A percentile compares a stretch with the other conserved stretches of the same genome.
These are phyloP conservation scores for Penicillium maclennaniae DNA, from an alignment of 495 filamentous ascomycete genomes.

Conservation along the genomic window DNA sequence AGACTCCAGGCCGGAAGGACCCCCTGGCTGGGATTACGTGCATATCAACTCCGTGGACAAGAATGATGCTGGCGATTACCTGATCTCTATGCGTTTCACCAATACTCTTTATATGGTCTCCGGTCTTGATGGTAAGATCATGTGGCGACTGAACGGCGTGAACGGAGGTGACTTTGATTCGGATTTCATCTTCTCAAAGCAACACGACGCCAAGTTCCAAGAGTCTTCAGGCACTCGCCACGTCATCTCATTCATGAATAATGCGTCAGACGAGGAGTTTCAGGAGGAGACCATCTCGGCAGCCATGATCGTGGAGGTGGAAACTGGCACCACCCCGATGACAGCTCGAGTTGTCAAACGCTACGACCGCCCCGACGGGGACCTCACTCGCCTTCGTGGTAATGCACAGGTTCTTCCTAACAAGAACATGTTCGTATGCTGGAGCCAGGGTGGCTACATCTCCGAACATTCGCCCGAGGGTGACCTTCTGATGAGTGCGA, in stretches of 20 bases:
- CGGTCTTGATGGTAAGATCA: constrained; percentile 49
- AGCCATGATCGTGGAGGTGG: constrained; percentile 49
- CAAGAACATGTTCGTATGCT: constrained; percentile 54
- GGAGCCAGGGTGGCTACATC: constrained; percentile 50
- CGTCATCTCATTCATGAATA: constrained; percentile 51
- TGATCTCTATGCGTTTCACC: constrained; percentile 54
- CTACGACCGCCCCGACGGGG: constrained; percentile 39
- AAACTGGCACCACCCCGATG: constrained; percentile 40
- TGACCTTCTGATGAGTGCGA: constrained; percentile 36
- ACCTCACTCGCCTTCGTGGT: constrained; percentile 51
- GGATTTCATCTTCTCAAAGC: constrained; percentile 54
- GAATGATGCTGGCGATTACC: constrained; percentile 49
- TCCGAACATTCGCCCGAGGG: constrained; percentile 51
- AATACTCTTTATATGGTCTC: constrained; percentile 56
- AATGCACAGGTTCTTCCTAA: constrained; percentile 51
- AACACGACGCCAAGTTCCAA: constrained; percentile 56
- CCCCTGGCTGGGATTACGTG: constrained; percentile 53
- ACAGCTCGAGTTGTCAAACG: constrained; percentile 39
- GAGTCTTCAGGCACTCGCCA: constrained; percentile 38
- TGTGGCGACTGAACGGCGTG: constrained; percentile 54
- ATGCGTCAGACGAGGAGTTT: constrained; percentile 44
- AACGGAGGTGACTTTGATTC: constrained; percentile 32
- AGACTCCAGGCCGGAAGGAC: constrained; percentile 9
- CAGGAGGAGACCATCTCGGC: constrained; percentile 43
- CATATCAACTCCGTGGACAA: constrained; percentile 61